Evolutionary conservation across 352 stramenopile species (phyloP).

Genomic region (Globisporangium polare): DNA sequence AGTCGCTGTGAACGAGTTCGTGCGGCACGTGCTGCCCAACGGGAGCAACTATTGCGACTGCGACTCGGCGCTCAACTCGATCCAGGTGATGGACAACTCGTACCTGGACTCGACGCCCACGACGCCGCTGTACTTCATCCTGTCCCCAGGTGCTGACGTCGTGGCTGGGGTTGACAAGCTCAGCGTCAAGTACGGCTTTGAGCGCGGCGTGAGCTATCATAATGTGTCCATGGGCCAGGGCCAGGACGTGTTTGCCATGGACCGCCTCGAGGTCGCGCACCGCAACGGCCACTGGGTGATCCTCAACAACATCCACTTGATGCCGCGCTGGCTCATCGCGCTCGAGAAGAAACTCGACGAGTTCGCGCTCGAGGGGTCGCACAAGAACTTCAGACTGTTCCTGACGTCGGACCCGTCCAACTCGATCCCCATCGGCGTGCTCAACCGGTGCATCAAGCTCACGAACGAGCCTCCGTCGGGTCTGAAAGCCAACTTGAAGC

Average conservation of each 20-base stretch:
- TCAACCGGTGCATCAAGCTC: constrained; percentile 96
- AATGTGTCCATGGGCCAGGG: constrained; percentile 98
- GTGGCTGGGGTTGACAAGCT: constrained; percentile 94
- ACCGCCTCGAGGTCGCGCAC: constrained; percentile 92
- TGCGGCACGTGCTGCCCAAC: constrained; percentile 91
- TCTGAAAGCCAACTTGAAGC: constrained; percentile 96
- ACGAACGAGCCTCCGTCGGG: constrained; percentile 95
- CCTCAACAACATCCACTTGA: constrained; percentile 98
- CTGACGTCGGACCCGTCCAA: constrained; percentile 93
- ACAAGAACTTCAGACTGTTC: constrained; percentile 95
- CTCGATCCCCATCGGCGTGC: constrained; percentile 93
- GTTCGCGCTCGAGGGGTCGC: constrained; percentile 90
- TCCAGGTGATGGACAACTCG: constrained; percentile 95
- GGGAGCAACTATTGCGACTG: constrained; percentile 94
- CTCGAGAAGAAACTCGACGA: constrained; percentile 98
- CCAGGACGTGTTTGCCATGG: constrained; percentile 94
- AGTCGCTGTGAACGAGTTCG: constrained; percentile 94
- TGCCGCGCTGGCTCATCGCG: constrained; percentile 94
- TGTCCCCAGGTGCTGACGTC: constrained; percentile 95
- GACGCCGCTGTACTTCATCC: constrained; percentile 96
- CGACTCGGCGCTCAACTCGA: constrained; percentile 94
- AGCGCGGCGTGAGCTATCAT: constrained; percentile 95
- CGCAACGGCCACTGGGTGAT: constrained; percentile 97
- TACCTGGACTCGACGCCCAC: constrained; percentile 93
- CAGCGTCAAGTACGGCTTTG: constrained; percentile 93